Base-by-base conservation (phyloP, 1,139 yeast genomes). In the Zygotorulaspora mrakii region DNA sequence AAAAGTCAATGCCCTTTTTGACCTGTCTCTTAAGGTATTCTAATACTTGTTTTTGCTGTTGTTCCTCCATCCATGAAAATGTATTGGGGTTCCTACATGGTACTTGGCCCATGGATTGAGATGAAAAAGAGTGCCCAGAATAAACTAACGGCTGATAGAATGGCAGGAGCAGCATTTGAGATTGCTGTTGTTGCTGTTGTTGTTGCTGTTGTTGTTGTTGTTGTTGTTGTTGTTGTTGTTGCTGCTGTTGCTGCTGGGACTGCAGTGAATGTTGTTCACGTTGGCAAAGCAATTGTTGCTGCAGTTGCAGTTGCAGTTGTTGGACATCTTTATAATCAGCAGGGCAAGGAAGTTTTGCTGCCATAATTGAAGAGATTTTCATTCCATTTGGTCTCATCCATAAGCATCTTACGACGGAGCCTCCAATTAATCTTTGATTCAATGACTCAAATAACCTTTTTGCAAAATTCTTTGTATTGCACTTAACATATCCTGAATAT, bases 1-100 rank as follows among this genome's bases (percentile, higher is more conserved):
- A 42, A 34, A 62, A 65, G 27, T 65, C 63, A 39, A 65, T 50
- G 9, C 55, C 54, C 14, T 50, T 56, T 22, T 49, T 52, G 0
- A 64, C 57, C 33, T 58, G 53, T 32, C 48, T 57, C 42, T 53
- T 61, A 27, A 66, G 46, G 7, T 40, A 42, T 2, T 49, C 50
- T 11, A 53, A 25, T 5, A 53, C 36, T n/a, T 47, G 43, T 17
- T 31, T 31, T 21, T 28, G 30, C 27, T 37, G 33, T 35, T 40
- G 35, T 11, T 30, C 31, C 8, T 23, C 28, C 13, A 21, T 26
- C 11, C 10, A 25, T 8, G 25, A 16, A 9, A 23, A 12, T 11
- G 12, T 17, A 24, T 24, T 16, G 18, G 16, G 13, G 4, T 16
- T 23, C 3, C n/a, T 13, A 11, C 17, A 13, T 16, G n/a, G 17